These are phyloP conservation scores for Psidium guajava DNA, from an alignment of 345 rosid species.

Conservation along the genomic window DNA sequence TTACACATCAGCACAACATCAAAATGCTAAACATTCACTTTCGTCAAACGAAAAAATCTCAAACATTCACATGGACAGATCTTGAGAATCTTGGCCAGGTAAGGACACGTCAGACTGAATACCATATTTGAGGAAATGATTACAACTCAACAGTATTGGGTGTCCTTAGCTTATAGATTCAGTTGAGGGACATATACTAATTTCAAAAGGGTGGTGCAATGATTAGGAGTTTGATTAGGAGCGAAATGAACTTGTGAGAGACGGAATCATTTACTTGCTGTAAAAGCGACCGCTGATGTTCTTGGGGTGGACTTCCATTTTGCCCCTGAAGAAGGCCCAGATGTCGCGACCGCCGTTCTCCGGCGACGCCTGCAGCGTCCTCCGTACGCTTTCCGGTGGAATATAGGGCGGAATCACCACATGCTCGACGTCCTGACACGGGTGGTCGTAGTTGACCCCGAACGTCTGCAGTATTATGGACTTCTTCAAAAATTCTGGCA, in stretches of 20 bases:
- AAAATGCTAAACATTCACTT: neutral
- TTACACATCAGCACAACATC: neutral
- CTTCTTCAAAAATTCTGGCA: conserved; percentile 74
- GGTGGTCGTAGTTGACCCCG: conserved; percentile 73
- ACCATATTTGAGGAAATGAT: neutral
- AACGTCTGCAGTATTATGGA: conserved; percentile 86
- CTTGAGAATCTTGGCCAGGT: neutral
- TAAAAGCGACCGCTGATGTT: conserved; percentile 83
- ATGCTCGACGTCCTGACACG: conserved; percentile 76
- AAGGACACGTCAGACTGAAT: neutral
- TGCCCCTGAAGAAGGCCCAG: conserved; percentile 83
- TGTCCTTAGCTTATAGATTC: neutral
- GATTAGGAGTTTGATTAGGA: neutral
- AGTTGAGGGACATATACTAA: neutral
- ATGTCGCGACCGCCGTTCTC: conserved; percentile 51
- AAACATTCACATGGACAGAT: neutral
- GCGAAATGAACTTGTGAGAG: neutral
- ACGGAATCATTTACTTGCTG: conserved; percentile 54
- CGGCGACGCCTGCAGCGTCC: conserved; percentile 32
- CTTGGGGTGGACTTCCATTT: conserved; percentile 96
- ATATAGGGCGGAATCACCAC: conserved; percentile 92
- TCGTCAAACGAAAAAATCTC: neutral
- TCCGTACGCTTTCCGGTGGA: conserved; percentile 45
- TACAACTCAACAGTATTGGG: neutral
- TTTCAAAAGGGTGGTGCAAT: neutral